Conservation (phyloP, 2,329 filamentous ascomycete genomes). For the Aspergillus sp. region DNA sequence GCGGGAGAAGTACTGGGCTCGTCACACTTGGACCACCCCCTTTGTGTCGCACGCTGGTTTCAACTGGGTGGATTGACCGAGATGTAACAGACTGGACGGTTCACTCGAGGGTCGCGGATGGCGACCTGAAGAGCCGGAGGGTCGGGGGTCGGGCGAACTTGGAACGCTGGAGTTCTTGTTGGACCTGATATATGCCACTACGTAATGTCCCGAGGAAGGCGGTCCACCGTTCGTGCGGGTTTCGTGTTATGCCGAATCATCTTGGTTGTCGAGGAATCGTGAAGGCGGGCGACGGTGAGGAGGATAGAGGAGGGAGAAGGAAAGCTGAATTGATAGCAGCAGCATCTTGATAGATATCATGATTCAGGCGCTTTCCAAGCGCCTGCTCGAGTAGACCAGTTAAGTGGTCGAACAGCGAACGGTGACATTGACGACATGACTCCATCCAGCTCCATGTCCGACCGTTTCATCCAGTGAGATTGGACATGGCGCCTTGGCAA, state of each 20-base stretch:
- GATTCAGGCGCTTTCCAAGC: neutral
- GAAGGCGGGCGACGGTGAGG: neutral
- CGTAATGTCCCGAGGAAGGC: neutral
- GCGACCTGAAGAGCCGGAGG: no score
- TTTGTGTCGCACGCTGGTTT: slow-evolving; percentile 4
- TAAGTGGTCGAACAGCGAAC: no score
- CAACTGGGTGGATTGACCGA: neutral
- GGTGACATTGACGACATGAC: no score
- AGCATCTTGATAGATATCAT: neutral
- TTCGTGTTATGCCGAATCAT: neutral
- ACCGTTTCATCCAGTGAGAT: neutral
- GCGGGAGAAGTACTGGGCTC: neutral
- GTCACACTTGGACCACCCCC: neutral
- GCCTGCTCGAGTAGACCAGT: no score
- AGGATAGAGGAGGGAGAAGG: neutral
- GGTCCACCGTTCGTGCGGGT: slow-evolving; percentile 6
- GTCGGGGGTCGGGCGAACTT: neutral
- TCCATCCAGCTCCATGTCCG: neutral
- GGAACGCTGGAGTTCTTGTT: neutral
- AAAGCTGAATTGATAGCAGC: neutral
- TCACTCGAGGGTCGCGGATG: neutral
- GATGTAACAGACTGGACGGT: neutral
- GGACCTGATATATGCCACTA: no score
- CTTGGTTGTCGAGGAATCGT: neutral
- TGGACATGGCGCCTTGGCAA: neutral